A percentile compares a stretch with the other conserved stretches of the same genome.
phyloP scores from a whole-genome alignment of 2,329 filamentous ascomycete species.

The Arthrocladium fulminans region DNA sequence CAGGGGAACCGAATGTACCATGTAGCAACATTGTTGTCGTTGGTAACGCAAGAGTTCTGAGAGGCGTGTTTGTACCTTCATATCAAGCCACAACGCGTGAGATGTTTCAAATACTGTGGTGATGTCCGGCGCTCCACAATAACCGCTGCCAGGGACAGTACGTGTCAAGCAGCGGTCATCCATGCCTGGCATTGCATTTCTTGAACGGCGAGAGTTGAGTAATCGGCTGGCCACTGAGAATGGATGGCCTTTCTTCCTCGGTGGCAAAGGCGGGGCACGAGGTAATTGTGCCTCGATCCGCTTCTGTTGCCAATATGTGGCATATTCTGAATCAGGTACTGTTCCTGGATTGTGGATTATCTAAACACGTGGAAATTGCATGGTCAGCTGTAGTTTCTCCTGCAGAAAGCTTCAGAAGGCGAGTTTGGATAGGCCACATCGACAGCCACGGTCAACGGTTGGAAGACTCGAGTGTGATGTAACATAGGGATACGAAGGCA shows the following conservation, averaged over 20 bases:
- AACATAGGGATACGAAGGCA: too few relatives aligned
- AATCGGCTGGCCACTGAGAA: neutral
- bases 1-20: slow-evolving; percentile 33
- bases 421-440: neutral
- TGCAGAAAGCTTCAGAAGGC: neutral
- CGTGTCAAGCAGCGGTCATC: too few relatives aligned
- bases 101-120: slow-evolving; percentile 40
- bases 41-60: slow-evolving; percentile 22
- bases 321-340: slow-evolving; percentile 29
- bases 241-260: neutral
- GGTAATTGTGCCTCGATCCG: neutral
- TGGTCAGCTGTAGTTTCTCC: neutral
- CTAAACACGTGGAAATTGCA: slow-evolving; percentile 16
- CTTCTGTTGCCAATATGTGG: neutral
- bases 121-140: slow-evolving; percentile 27
- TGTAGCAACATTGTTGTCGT: slow-evolving; percentile 28
- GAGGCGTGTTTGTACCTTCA: slow-evolving; percentile 28
- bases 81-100: slow-evolving; percentile 31
- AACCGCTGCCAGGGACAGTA: neutral
- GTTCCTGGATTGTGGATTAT: slow-evolving; percentile 41
- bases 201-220: too few relatives aligned
- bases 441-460: too few relatives aligned
- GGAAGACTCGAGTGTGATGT: neutral
- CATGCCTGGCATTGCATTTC: neutral
- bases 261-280: neutral